Percentiles rank a stretch among this genome's conserved stretches.
Conservation (phyloP, 2,329 filamentous ascomycete genomes). For the Metarhizium rileyi region DNA sequence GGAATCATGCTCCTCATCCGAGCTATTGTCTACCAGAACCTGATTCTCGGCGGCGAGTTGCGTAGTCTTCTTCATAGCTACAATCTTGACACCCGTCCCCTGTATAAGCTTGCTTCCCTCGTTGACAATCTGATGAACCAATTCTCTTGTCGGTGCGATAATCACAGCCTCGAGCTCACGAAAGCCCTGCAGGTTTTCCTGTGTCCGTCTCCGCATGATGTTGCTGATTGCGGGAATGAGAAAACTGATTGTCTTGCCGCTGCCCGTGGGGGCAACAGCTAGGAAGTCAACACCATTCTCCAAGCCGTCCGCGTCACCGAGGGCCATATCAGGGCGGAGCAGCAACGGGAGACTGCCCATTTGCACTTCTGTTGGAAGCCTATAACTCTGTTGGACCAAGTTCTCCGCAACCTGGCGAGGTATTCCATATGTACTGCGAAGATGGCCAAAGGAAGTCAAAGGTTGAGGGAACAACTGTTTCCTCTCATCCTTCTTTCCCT, state of each 20-base stretch:
- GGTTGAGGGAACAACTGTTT: constrained; percentile 68
- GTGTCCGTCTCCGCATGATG: constrained; percentile 49
- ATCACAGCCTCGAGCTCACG: constrained; percentile 58
- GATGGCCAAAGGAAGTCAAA: constrained; percentile 63
- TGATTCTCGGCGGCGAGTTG: constrained; percentile 43
- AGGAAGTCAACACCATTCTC: constrained; percentile 58
- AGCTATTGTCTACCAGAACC: constrained; percentile 27
- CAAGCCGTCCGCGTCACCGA: constrained; percentile 28
- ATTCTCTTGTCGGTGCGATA: constrained; percentile 68
- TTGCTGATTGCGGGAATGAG: constrained; percentile 77
- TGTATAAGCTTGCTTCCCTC: constrained; percentile 74
- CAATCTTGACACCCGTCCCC: constrained; percentile 69
- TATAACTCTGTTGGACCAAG: constrained; percentile 73
- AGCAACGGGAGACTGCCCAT: constrained; percentile 76
- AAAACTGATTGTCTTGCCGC: constrained; percentile 92
- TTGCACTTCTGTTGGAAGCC: constrained; percentile 86
- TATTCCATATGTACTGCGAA: constrained; percentile 63
- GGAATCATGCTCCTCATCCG: constrained; percentile 26
- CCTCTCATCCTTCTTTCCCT: constrained; percentile 41
- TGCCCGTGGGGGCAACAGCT: constrained; percentile 87
- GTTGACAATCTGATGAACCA: constrained; percentile 70
- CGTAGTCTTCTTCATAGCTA: constrained; percentile 81
- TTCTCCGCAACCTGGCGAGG: constrained; percentile 68
- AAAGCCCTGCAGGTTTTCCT: constrained; percentile 26
- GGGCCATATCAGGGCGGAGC: constrained; percentile 45